Base-by-base conservation (phyloP, 371 early-diverging fungal species). In the Circinella minor region DNA sequence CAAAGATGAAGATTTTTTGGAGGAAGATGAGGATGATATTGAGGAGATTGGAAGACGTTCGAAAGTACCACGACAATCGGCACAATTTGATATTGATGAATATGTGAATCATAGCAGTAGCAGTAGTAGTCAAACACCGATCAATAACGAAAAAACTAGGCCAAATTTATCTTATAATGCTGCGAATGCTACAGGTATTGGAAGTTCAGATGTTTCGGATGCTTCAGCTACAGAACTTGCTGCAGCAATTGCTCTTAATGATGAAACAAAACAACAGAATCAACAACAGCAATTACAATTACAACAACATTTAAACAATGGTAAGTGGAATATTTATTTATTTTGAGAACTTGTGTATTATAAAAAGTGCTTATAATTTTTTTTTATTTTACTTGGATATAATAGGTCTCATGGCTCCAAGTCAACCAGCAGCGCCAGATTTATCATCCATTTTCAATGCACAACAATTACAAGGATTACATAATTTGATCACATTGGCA, bases 161-260 rank as follows among this genome's bases (percentile, higher is more conserved):
- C 48, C 55, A 14, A 51, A 55, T 4, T 46, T 43, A 20, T 18
- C 61, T 20, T 51, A 18, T 61, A 57, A 34, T 34, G 27, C 61
- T 54, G 1, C 64, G 59, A 27, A 72, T 61, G 46, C 71, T 62
- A 67, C 55, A 59, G n/a, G 64, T 38, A 37, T 61, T 17, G 51
- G 37, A 3, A 47, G 18, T 59, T 51, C 71, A 27, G 54, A 72
- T 48, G 57, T 73, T 11, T 71, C 70, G n/a, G 65, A 66, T 17
- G 60, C 74, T 47, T 74, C 74, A 17, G 70, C 76, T 6, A 75
- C 75, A 4, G 81, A 81, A 36, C 69, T 81, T 55, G 77, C 76
- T 17, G 82, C 75, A 9, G 82, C 82, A 4, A 81, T 81, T 70
- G 82, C 79, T 15, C 60, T 81, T n/a, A 79, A 81, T 48, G 73